Percentiles rank a stretch among this genome's conserved stretches.
Conservation (phyloP, 352 stramenopile genomes). For the Phytophthora cajani region DNA sequence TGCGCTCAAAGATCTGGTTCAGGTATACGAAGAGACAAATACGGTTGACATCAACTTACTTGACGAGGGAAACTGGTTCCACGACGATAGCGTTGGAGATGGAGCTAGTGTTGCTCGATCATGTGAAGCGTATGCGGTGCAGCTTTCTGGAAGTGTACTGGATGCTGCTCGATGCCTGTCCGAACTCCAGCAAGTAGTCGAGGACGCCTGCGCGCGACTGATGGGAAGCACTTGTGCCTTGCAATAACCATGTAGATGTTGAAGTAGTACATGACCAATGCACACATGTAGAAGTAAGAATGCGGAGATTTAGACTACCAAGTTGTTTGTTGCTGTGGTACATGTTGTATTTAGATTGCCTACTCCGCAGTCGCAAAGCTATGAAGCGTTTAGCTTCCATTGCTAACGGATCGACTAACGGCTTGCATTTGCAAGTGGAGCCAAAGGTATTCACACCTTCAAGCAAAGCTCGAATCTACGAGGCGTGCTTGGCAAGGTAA, state of each 20-base stretch:
- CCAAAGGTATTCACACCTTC: not conserved
- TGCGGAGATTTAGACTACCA: too few species aligned
- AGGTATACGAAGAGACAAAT: slow-evolving; percentile 43
- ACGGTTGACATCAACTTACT: slow-evolving; percentile 43
- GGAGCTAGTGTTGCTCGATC: slow-evolving; percentile 13
- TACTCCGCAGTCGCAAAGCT: too few species aligned
- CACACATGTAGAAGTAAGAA: too few species aligned
- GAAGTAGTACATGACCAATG: not conserved
- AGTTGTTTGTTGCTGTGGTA: too few species aligned
- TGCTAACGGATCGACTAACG: too few species aligned
- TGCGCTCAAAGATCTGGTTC: slow-evolving; percentile 41
- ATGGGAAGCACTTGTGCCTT: slow-evolving; percentile 52
- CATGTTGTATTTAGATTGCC: too few species aligned
- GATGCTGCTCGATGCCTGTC: slow-evolving; percentile 26
- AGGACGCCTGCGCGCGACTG: slow-evolving; percentile 48
- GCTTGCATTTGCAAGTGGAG: too few species aligned
- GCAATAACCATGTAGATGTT: slow-evolving; percentile 28
- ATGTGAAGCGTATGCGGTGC: slow-evolving; percentile 14
- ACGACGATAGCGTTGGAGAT: slow-evolving; percentile 6
- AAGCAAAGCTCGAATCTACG: slow-evolving; percentile 1
- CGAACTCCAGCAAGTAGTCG: slow-evolving; percentile 46
- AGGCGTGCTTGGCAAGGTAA: slow-evolving; percentile 40
- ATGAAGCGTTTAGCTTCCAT: too few species aligned
- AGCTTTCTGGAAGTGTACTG: slow-evolving; percentile 27
- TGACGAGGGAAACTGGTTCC: slow-evolving; percentile 23